phyloP scores from a whole-genome alignment of 352 stramenopile genomes.

The Phytophthora sp. region DNA sequence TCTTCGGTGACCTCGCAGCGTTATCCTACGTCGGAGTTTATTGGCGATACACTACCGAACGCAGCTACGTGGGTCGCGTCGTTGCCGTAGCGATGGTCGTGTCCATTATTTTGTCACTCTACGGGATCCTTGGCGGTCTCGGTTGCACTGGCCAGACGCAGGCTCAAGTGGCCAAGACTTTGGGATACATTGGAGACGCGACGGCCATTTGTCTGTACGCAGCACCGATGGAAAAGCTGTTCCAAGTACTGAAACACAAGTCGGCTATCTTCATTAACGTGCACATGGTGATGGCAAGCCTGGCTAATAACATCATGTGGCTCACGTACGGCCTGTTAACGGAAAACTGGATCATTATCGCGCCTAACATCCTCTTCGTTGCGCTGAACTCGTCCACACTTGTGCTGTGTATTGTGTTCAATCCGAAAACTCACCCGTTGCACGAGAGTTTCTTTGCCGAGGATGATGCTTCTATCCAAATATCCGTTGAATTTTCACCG shows the following conservation, averaged over 20 bases:
- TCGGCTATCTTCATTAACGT: constrained; percentile 49
- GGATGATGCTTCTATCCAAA: constrained; percentile 16
- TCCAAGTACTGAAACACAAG: constrained; percentile 51
- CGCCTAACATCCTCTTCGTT: constrained; percentile 38
- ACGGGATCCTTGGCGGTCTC: constrained; percentile 40
- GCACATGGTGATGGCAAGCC: constrained; percentile 48
- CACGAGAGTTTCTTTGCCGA: constrained; percentile 20
- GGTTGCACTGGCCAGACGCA: constrained; percentile 37
- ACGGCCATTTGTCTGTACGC: constrained; percentile 40
- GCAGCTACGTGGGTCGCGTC: constrained; percentile 29
- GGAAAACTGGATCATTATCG: constrained; percentile 39
- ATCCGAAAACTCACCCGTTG: constrained; percentile 28
- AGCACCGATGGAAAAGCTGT: constrained; percentile 50
- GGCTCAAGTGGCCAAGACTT: constrained; percentile 24
- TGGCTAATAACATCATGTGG: constrained; percentile 54
- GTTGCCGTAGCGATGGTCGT: constrained; percentile 13
- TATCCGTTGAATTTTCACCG: constrained; percentile 26
- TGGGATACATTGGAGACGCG: constrained; percentile 37
- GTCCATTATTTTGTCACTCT: constrained; percentile 36
- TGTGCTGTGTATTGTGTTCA: constrained; percentile 36
- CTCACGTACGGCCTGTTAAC: constrained; percentile 47
- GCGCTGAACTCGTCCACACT: constrained; percentile 31
- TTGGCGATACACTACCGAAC: constrained; percentile 47
- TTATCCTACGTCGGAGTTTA: constrained; percentile 53
- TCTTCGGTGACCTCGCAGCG: constrained; percentile 36